Evolutionary conservation across 2,329 filamentous ascomycete species (phyloP).

Genomic region (Remersonia thermophila): DNA sequence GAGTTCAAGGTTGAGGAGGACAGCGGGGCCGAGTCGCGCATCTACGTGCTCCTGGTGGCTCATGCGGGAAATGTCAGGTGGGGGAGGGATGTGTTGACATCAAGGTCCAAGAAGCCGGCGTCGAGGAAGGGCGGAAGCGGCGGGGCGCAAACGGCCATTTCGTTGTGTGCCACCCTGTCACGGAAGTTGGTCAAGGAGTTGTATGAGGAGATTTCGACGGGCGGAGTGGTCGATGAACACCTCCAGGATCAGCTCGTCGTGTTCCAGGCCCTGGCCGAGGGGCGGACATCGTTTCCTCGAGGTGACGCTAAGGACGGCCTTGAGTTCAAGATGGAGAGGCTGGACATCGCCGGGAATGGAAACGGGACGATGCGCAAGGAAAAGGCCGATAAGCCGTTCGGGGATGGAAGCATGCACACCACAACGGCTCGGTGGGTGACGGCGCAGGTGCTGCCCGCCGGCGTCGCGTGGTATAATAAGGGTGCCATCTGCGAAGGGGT

Average conservation of each 20-base stretch:
- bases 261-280: constrained; percentile 46
- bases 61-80: constrained; percentile 26
- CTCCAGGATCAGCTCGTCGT: constrained; percentile 50
- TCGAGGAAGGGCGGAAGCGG: constrained; percentile 8
- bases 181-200: constrained; percentile 34
- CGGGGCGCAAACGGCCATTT: constrained; percentile 13
- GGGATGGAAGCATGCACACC: constrained; percentile 43
- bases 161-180: constrained; percentile 29
- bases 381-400: constrained; percentile 37
- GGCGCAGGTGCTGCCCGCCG: constrained; percentile 37
- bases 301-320: constrained; percentile 10
- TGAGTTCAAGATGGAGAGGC: too few relatives aligned
- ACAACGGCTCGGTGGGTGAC: constrained; percentile 50
- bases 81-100: constrained; percentile 22
- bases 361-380: constrained; percentile 26
- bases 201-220: constrained; percentile 30
- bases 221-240: constrained; percentile 41
- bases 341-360: too few relatives aligned
- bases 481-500: constrained; percentile 38
- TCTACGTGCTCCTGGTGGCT: constrained; percentile 46
- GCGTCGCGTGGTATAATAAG: constrained; percentile 36
- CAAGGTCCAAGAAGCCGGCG: constrained; percentile 12
- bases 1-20: constrained; percentile 37
- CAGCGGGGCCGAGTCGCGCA: constrained; percentile 36
- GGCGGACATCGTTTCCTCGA: constrained; percentile 34